phyloP scores from a whole-genome alignment of 2,329 filamentous ascomycete genomes.

The Alternaria tenuissima region DNA sequence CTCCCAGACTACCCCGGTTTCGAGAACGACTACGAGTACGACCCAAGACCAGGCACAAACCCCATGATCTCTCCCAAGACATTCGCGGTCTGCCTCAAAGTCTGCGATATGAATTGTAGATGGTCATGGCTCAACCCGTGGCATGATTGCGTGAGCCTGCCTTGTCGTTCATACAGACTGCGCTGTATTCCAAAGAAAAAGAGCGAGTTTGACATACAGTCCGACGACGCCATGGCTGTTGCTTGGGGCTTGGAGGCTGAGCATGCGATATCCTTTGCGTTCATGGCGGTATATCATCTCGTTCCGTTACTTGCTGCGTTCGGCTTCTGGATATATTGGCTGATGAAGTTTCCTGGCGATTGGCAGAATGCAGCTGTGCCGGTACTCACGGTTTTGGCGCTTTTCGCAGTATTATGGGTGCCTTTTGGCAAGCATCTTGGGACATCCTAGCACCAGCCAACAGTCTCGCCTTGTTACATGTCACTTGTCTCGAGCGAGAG shows the following conservation, averaged over 20 bases:
- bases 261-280: background rate
- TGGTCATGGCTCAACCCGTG: background rate
- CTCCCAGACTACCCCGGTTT: no score
- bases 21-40: no score
- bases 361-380: constrained; percentile 9
- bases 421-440: constrained; percentile 1
- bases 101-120: background rate
- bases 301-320: constrained; percentile 2
- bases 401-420: constrained; percentile 6
- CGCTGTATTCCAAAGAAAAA: no score
- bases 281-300: constrained; percentile 7
- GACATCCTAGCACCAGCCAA: background rate
- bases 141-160: background rate
- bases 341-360: background rate
- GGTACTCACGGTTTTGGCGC: constrained; percentile 3
- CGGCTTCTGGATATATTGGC: constrained; percentile 13
- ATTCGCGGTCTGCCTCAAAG: background rate
- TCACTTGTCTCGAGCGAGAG: background rate
- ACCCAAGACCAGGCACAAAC: background rate
- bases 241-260: background rate
- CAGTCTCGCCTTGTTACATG: background rate
- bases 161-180: no score
- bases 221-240: background rate
- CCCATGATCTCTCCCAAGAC: background rate
- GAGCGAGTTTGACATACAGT: no score